phyloP scores from a whole-genome alignment of 108 stramenopile genomes.

The Cyclotella cryptica region DNA sequence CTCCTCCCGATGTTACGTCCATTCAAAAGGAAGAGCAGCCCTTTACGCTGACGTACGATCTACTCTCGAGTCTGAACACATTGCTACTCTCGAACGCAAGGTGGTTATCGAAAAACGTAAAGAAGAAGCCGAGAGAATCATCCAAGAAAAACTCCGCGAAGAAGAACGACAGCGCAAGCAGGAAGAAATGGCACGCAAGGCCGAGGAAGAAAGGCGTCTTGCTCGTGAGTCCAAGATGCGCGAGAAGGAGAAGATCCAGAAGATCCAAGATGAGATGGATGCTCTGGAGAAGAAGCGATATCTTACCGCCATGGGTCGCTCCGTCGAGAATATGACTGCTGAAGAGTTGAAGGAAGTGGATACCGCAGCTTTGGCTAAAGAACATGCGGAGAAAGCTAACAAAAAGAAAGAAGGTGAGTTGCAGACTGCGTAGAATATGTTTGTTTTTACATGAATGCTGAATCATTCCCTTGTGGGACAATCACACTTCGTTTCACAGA shows the following conservation, averaged over 20 bases:
- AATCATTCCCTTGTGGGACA: neutral
- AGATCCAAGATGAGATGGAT: slow-evolving; percentile 92
- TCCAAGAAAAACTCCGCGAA: slow-evolving; percentile 71
- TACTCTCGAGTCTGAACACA: slow-evolving; percentile 78
- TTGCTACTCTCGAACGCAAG: slow-evolving; percentile 81
- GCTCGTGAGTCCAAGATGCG: slow-evolving; percentile 78
- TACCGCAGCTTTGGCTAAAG: slow-evolving; percentile 79
- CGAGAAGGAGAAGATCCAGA: slow-evolving; percentile 89
- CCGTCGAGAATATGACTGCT: slow-evolving; percentile 90
- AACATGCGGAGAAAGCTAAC: slow-evolving; percentile 84
- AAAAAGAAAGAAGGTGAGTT: slow-evolving; percentile 82
- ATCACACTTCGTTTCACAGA: slow-evolving; percentile 27
- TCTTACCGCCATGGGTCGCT: slow-evolving; percentile 81
- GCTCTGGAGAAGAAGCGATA: slow-evolving; percentile 82
- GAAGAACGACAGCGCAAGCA: slow-evolving; percentile 71
- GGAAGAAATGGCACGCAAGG: slow-evolving; percentile 86
- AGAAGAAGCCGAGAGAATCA: slow-evolving; percentile 88
- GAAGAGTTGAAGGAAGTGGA: slow-evolving; percentile 72
- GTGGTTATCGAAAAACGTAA: slow-evolving; percentile 91
- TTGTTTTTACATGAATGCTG: neutral
- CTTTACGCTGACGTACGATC: slow-evolving; percentile 77
- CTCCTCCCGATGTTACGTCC: slow-evolving; percentile 52
- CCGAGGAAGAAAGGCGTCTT: slow-evolving; percentile 86
- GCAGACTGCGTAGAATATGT: neutral
- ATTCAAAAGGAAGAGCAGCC: slow-evolving; percentile 28